Evolutionary conservation across 352 stramenopile species (phyloP), one percentile per base, ranked within the genome.

Genomic region (Pythium phragmitis): DNA sequence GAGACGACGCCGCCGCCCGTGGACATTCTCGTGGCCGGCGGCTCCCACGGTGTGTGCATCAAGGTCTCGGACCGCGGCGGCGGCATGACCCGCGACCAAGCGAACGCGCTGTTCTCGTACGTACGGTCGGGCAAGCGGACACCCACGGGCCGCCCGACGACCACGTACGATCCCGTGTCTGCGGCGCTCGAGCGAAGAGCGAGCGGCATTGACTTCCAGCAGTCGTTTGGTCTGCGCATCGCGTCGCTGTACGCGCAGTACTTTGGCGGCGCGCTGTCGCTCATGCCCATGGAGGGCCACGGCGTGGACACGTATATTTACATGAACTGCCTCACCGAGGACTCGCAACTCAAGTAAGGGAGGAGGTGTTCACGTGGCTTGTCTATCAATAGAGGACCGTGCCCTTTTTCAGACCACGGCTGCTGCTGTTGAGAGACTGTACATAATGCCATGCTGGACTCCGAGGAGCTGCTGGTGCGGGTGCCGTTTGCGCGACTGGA

Each of bases 201-300:
- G 0, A 87, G 74, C 16, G 77, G 70, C 36, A 71, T 93, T 28
- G 72, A 89, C 69, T 90, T 91, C 52, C 80, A 77, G 16, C 75
- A 89, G 42, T 93, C 85, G 43, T 93, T 93, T 70, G 97, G 97
- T 1, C 77, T 99, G 43, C 96, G 96, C 47, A 92, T 94, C 49
- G 85, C 85, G 3, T 79, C 79, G 63, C 90, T 97, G 30, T 99
- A 99, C 69, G 96, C 96, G 34, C 88, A 97, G 56, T 99, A 99
- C 80, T 99, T 99, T 87, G 97, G 97, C 26, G 98, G 98, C 11
- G 97, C 99, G 70, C 79, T 99, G 47, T 94, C 89, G 66, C 92
- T 99, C 55, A 99, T 99, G 90, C 98, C 95, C 33, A 99, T 99
- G 95, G 96, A 99, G 57, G 97, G 97, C 26, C 98, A 98, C 72